Percentiles rank a stretch among this genome's conserved stretches.
Evolutionary conservation across 805 yeast genomes (phyloP).

Genomic region (Monosporozyma aquatica): DNA sequence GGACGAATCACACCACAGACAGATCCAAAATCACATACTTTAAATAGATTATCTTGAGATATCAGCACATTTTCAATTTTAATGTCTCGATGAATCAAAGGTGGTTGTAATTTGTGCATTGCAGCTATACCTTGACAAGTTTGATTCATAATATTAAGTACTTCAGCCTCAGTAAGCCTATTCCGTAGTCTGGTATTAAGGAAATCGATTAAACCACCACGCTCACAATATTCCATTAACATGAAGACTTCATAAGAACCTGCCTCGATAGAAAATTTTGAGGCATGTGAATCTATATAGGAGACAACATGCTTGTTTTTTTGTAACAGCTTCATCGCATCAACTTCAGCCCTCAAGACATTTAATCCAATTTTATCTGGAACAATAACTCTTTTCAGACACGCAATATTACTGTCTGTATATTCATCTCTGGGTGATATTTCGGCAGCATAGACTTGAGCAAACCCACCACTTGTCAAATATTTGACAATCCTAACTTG

Average conservation of each 20-base stretch:
- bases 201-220: slow-evolving; percentile 71
- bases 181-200: slow-evolving; percentile 65
- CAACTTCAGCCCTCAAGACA: slow-evolving; percentile 86
- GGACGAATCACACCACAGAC: slow-evolving; percentile 58
- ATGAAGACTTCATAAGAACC: slow-evolving; percentile 70
- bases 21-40: slow-evolving; percentile 77
- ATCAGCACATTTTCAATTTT: slow-evolving; percentile 75
- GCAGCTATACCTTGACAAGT: slow-evolving; percentile 65
- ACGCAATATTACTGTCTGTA: slow-evolving; percentile 53
- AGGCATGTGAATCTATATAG: slow-evolving; percentile 92
- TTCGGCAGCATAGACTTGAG: slow-evolving; percentile 80
- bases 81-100: slow-evolving; percentile 69
- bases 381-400: slow-evolving; percentile 87
- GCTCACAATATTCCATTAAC: slow-evolving; percentile 71
- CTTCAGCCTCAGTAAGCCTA: slow-evolving; percentile 58
- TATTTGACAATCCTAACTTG: slow-evolving; percentile 57
- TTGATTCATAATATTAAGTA: slow-evolving; percentile 60
- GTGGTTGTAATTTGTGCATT: slow-evolving; percentile 66
- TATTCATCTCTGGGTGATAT: slow-evolving; percentile 51
- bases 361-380: slow-evolving; percentile 82
- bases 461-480: slow-evolving; percentile 89
- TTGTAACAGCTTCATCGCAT: slow-evolving; percentile 84
- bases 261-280: slow-evolving; percentile 44
- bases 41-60: slow-evolving; percentile 47
- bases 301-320: slow-evolving; percentile 77